These are phyloP conservation scores for Calycina herbarum DNA, from an alignment of 2,329 filamentous ascomycete genomes.

Conservation along the genomic window DNA sequence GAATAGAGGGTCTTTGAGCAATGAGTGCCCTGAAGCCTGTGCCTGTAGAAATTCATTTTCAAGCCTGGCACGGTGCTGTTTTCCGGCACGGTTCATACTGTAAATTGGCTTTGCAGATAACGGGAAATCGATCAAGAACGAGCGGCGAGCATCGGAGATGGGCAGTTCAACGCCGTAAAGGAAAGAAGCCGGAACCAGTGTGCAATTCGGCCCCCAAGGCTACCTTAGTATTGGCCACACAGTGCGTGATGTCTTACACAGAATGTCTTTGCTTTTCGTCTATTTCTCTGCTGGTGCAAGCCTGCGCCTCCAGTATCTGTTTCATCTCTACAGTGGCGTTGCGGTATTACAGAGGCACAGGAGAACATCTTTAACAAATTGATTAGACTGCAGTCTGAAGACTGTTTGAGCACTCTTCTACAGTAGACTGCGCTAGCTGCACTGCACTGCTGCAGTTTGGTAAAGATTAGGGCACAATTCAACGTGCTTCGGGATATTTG, in stretches of 20 bases:
- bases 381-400: background rate
- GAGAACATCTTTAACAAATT: background rate
- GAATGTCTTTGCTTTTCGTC: background rate
- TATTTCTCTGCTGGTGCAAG: background rate
- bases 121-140: background rate
- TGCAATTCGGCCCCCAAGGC: background rate
- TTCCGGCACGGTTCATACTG: background rate
- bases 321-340: background rate
- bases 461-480: background rate
- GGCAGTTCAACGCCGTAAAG: too few relatives aligned
- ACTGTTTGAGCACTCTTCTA: background rate
- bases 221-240: background rate
- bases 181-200: background rate
- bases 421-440: background rate
- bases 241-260: background rate
- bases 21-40: slow-evolving; percentile 1
- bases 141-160: background rate
- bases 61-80: background rate
- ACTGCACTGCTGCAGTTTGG: background rate
- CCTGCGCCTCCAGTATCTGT: background rate
- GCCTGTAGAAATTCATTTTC: background rate
- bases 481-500: background rate
- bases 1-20: background rate
- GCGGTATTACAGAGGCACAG: slow-evolving; percentile 1
- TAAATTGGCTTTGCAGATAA: background rate